Base-by-base conservation (phyloP, 805 yeast species). In the Tanozyma kutaoensis region DNA sequence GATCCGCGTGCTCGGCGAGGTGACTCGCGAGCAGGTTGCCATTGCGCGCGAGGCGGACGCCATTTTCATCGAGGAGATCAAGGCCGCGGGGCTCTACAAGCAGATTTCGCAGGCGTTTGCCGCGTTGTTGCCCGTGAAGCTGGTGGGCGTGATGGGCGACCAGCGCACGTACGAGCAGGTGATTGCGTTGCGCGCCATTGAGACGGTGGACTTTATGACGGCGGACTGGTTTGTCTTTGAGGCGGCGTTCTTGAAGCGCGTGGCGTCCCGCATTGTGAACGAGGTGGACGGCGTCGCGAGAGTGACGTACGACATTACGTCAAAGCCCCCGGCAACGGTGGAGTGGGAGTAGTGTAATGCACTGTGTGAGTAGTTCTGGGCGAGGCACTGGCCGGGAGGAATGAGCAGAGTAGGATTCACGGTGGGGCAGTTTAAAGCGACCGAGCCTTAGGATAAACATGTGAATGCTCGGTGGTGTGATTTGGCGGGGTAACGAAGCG, bases 101-200 rank as follows among this genome's bases (percentile, higher is more conserved):
- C 63, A 88, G 48, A 91, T 91, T 42, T 79, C 96, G 24, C 99
- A 91, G 64, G 98, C 98, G 12, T 91, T 91, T 51, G 99, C 99
- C 32, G 85, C 93, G 39, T 67, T 91, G 44, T 68, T 91, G 48
- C 99, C 99, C 12, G 98, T 91, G 41, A 86, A 85, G 63, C 81
- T 96, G 28, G 99, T 91, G 31, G 99, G 99, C 65, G 99, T 91
- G 39, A 82, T 84, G 95, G 99, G 99, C 51, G 99, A 91, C 60
- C 94, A 91, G 68, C 79, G 99, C 66, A 84, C 96, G 34, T 91
- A 91, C 53, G 98, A 91, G 57, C 99, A 91, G 65, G 99, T 91
- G 37, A 91, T 91, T 64, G 98, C 98, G 26, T 72, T 91, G 52
- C 79, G 99, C 62, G 98, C 98, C 42, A 84, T 91, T 45, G 96